Evolutionary conservation across 768 basidiomycete species (phyloP), one percentile per base, ranked within the genome.

Genomic region (Mycena pura): DNA sequence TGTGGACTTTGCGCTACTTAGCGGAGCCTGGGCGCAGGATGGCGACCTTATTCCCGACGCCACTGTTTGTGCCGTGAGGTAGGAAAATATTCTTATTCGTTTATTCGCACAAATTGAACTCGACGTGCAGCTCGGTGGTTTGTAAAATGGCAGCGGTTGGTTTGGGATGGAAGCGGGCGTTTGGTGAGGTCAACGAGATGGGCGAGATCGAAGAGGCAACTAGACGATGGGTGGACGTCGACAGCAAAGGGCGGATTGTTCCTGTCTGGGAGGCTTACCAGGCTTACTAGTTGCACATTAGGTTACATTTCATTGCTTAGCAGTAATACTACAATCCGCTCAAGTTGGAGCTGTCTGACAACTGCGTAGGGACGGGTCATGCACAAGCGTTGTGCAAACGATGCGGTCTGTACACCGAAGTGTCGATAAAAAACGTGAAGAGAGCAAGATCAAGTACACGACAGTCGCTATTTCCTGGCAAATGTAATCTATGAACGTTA

Each of bases 181-280:
- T 90, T 66, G 88, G 87, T 1, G 69, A 77, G 19, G 78, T 84
- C 13, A 77, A 80, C 62, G 69, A 72, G 2, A 74, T 74, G 73
- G 87, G 86, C 14, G 59, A 73, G 21, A 74, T 84, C 15, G 84
- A 87, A 63, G 67, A 80, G 24, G 69, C 74, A 19, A 65, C 67
- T 22, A 81, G 80, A 67, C 76, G 80, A 13, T 90, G 89, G 89
- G 74, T 88, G 2, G 89, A 91, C 45, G 77, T 90, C n/a, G 89
- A 91, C 66, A 73, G 82, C 62, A 80, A 80, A 47, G 88, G 86
- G 0, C 64, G 49, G n/a, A 69, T 87, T 39, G 65, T 80, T 28
- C 89, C 89, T 11, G 73, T 79, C 7, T 91, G 89, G 89, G 66
- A 74, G 38, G 76, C 87, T 14, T 89, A 86, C 62, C 79, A 88